These are phyloP conservation scores for Pezicula radicicola DNA, from an alignment of 2,329 filamentous ascomycete species.

Conservation along the genomic window DNA sequence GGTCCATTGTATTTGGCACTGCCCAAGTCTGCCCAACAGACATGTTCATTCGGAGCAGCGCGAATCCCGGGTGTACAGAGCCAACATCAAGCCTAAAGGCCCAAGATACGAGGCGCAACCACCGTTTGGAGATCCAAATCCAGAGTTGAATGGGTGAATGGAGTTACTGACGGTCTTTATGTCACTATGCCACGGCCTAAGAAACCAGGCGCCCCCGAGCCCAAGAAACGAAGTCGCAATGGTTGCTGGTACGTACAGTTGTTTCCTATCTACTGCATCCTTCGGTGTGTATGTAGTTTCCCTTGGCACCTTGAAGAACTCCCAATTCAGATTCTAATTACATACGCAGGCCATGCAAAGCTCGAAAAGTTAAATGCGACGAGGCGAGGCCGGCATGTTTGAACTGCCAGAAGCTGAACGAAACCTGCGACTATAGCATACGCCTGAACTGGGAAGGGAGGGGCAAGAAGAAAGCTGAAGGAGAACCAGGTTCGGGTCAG, in stretches of 20 bases:
- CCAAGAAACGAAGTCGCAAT: constrained; percentile 64
- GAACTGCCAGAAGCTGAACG: constrained; percentile 70
- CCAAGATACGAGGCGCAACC: too few relatives aligned
- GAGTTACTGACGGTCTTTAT: background rate
- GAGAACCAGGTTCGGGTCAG: constrained; percentile 10
- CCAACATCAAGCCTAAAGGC: too few relatives aligned
- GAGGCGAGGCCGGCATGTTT: constrained; percentile 71
- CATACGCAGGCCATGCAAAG: constrained; percentile 68
- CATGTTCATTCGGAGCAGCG: too few relatives aligned
- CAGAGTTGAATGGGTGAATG: too few relatives aligned
- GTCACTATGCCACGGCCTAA: constrained; percentile 61
- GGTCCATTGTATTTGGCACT: too few relatives aligned
- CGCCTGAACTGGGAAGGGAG: constrained; percentile 79
- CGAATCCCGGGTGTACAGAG: too few relatives aligned
- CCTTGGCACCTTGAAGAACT: background rate
- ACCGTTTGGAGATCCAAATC: too few relatives aligned
- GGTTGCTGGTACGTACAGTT: constrained; percentile 57
- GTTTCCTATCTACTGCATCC: too few relatives aligned
- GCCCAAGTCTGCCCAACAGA: too few relatives aligned
- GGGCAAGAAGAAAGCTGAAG: constrained; percentile 52
- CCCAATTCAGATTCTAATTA: constrained; percentile 6
- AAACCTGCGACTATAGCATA: constrained; percentile 78
- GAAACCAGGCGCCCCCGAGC: constrained; percentile 59
- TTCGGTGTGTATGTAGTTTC: too few relatives aligned
- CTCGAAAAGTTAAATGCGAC: constrained; percentile 76